Evolutionary conservation across 768 basidiomycete species (phyloP), one percentile per base, ranked within the genome.

Genomic region (Podaxis sp.): DNA sequence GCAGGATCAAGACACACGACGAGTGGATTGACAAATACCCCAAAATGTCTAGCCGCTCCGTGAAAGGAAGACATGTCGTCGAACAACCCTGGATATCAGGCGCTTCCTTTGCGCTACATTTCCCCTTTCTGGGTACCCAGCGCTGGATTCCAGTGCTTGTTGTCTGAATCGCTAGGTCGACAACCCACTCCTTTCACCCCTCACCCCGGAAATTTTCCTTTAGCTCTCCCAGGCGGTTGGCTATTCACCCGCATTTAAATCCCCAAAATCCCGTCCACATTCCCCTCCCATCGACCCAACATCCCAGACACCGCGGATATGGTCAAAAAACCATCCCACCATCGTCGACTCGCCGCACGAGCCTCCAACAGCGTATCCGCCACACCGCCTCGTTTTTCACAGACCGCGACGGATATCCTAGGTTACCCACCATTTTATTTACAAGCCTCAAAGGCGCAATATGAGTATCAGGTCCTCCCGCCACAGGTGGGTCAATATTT

Each of bases 1-100:
- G 17, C 36, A 29, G 24, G 40, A 24, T 6, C 19, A 22, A 13
- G 12, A 15, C n/a, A 33, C 43, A 36, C 11, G 19, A 55, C 5
- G 36, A n/a, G 36, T 19, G 59, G 6, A 24, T 33, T 54, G 29
- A 33, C 29, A 46, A 29, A 24, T 13, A 55, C 43, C 59, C 59
- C 52, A 61, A 60, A 61, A 47, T 61, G 59, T 36, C 53, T 55
- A 61, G 43, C 37, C 25, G 25, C 52, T 61, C 29, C 36, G 57
- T 61, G 59, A 43, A 17, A 53, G 25, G 52, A 55, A 54, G 25
- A 22, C 52, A 36, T 46, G 37, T 60, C 25, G 40, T 47, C 12
- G 57, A 25, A 12, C 52, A 61, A 54, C 59, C 59, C 59, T 61
- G 53, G 41, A 61, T 61, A 8, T 29, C 25, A 53, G 51, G 33